Conservation (phyloP, 2,329 filamentous ascomycete genomes). For the Pseudogymnoascus sp. region DNA sequence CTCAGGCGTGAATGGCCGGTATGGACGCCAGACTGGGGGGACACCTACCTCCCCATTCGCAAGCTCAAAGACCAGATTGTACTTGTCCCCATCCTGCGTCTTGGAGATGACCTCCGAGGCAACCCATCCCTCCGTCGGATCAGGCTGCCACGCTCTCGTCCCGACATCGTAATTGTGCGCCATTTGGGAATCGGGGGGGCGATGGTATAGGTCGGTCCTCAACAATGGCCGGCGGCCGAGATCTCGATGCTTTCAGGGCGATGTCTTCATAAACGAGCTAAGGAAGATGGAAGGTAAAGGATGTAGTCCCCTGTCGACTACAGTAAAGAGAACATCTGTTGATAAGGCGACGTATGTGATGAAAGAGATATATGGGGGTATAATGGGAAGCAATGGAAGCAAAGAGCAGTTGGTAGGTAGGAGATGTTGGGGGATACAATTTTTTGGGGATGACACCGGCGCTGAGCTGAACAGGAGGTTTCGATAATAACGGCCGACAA, state of each 20-base stretch:
- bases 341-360: background rate
- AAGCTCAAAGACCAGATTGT: slow-evolving; percentile 77
- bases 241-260: slow-evolving; percentile 4
- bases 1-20: slow-evolving; percentile 16
- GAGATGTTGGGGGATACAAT: background rate
- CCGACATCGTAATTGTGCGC: slow-evolving; percentile 93
- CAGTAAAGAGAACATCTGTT: slow-evolving; percentile 4
- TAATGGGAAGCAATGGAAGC: background rate
- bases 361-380: background rate
- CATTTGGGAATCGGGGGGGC: slow-evolving; percentile 43
- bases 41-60: slow-evolving; percentile 79
- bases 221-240: slow-evolving; percentile 1
- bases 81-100: slow-evolving; percentile 73
- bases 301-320: slow-evolving; percentile 3
- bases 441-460: background rate
- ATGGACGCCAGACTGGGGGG: background rate
- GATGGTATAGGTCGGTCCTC: background rate
- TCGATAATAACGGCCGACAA: slow-evolving; percentile 2
- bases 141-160: slow-evolving; percentile 96
- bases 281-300: background rate
- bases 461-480: slow-evolving; percentile 4
- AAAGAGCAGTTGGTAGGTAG: background rate
- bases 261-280: background rate
- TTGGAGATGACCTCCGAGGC: slow-evolving; percentile 90
- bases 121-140: slow-evolving; percentile 92